These are phyloP conservation scores for Aspergillus heteromorphus DNA, from an alignment of 495 filamentous ascomycete species.

Conservation along the genomic window DNA sequence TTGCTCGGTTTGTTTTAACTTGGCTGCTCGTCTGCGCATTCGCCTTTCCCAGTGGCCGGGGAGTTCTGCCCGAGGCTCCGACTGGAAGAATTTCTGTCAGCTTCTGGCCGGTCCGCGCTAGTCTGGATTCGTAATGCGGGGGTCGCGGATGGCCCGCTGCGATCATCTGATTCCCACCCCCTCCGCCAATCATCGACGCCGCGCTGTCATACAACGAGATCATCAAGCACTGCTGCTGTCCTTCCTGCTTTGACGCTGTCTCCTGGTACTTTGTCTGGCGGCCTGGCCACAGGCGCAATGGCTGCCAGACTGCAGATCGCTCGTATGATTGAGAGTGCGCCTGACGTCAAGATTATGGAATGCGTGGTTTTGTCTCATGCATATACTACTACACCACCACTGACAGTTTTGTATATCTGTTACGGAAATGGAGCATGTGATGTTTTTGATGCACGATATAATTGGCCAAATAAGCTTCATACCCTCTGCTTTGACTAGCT, in stretches of 20 bases:
- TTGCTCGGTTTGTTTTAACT: slow-evolving; percentile 1
- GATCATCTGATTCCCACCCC: neutral
- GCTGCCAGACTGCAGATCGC: neutral
- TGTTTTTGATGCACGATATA: no score
- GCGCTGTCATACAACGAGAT: neutral
- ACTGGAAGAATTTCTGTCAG: slow-evolving; percentile 17
- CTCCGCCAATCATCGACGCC: neutral
- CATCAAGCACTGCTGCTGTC: no score
- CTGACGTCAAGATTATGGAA: neutral
- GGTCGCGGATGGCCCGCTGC: neutral
- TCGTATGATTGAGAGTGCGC: neutral
- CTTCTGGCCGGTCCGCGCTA: slow-evolving; percentile 10
- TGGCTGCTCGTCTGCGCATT: slow-evolving; percentile 14
- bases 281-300: neutral
- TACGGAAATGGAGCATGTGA: no score
- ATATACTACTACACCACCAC: neutral
- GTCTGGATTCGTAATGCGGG: slow-evolving; percentile 15
- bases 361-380: neutral
- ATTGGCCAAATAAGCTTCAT: no score
- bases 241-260: no score
- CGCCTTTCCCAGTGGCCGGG: slow-evolving; percentile 11
- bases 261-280: neutral
- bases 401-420: neutral
- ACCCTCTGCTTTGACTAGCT: no score
- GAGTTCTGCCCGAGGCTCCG: slow-evolving; percentile 11